Percentiles rank a stretch among this genome's conserved stretches.
Conservation (phyloP, 1,139 yeast genomes). For the Protomyces pachydermus region DNA sequence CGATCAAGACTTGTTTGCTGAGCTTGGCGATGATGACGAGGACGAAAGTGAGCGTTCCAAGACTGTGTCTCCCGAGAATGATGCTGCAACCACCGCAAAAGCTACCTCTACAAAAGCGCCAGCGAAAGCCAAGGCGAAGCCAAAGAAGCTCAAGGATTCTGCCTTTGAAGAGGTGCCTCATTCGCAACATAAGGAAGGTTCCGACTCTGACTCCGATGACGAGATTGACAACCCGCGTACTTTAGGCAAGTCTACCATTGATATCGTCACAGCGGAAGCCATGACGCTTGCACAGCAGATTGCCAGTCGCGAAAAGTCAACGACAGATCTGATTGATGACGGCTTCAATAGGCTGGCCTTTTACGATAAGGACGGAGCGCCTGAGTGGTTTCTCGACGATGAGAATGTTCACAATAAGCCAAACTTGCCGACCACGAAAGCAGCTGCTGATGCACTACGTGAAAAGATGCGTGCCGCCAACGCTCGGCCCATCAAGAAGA, state of each 20-base stretch:
- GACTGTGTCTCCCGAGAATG: slow-evolving; percentile 30
- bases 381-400: slow-evolving; percentile 94
- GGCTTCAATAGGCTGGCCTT: slow-evolving; percentile 89
- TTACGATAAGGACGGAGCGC: slow-evolving; percentile 83
- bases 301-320: slow-evolving; percentile 55
- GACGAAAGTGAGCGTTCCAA: slow-evolving; percentile 9
- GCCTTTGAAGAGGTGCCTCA: slow-evolving; percentile 29
- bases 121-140: slow-evolving; percentile 29
- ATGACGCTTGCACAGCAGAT: slow-evolving; percentile 97
- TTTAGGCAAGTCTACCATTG: slow-evolving; percentile 50
- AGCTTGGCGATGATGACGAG: slow-evolving; percentile 38
- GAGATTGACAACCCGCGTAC: slow-evolving; percentile 47
- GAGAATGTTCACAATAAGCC: slow-evolving; percentile 82
- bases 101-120: slow-evolving; percentile 33
- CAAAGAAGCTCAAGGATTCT: slow-evolving; percentile 27
- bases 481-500: slow-evolving; percentile 97
- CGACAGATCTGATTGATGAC: slow-evolving; percentile 79
- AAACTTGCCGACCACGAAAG: slow-evolving; percentile 88
- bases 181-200: slow-evolving; percentile 19
- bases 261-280: slow-evolving; percentile 87
- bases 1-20: slow-evolving; percentile 68
- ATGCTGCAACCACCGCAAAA: slow-evolving; percentile 30
- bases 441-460: slow-evolving; percentile 86
- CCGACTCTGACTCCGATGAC: slow-evolving; percentile 39
- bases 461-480: slow-evolving; percentile 85